These are phyloP conservation scores for Magnolia changhungtana DNA, from an alignment of 164 flowering plant species.

Conservation along the genomic window DNA sequence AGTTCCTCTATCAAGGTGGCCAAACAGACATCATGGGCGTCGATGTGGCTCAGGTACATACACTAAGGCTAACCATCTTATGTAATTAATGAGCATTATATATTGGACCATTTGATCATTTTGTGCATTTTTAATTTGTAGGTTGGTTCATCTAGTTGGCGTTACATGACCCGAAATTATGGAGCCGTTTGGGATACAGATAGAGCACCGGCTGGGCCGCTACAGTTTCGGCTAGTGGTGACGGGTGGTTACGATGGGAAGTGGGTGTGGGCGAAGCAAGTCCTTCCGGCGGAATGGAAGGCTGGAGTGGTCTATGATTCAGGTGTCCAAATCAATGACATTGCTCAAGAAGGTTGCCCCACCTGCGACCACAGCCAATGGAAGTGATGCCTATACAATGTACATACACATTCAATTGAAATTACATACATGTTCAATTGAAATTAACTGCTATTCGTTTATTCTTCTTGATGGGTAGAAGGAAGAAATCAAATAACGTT, in stretches of 20 bases:
- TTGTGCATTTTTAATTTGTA: slow-evolving; percentile 12
- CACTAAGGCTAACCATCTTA: neutral
- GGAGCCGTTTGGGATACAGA: slow-evolving; percentile 84
- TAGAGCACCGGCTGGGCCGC: slow-evolving; percentile 55
- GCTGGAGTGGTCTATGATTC: slow-evolving; percentile 57
- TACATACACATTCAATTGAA: slow-evolving; percentile 3
- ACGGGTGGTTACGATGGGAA: slow-evolving; percentile 75
- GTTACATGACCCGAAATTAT: slow-evolving; percentile 47
- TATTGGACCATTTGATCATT: no score
- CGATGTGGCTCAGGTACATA: slow-evolving; percentile 56
- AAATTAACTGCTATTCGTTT: neutral
- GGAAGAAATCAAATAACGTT: neutral
- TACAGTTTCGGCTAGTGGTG: slow-evolving; percentile 68
- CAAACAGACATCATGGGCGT: slow-evolving; percentile 70
- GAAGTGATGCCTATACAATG: slow-evolving; percentile 13
- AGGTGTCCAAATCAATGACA: slow-evolving; percentile 63
- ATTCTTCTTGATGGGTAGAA: neutral
- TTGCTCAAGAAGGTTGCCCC: slow-evolving; percentile 78
- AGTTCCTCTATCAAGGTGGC: slow-evolving; percentile 82
- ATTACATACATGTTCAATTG: slow-evolving; percentile 1
- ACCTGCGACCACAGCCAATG: slow-evolving; percentile 50
- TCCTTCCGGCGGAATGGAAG: slow-evolving; percentile 75
- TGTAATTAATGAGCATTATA: neutral
- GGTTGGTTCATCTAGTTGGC: slow-evolving; percentile 72
- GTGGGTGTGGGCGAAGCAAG: slow-evolving; percentile 51